Base-by-base conservation (phyloP, 768 basidiomycete genomes). In the Hericium alpestre region DNA sequence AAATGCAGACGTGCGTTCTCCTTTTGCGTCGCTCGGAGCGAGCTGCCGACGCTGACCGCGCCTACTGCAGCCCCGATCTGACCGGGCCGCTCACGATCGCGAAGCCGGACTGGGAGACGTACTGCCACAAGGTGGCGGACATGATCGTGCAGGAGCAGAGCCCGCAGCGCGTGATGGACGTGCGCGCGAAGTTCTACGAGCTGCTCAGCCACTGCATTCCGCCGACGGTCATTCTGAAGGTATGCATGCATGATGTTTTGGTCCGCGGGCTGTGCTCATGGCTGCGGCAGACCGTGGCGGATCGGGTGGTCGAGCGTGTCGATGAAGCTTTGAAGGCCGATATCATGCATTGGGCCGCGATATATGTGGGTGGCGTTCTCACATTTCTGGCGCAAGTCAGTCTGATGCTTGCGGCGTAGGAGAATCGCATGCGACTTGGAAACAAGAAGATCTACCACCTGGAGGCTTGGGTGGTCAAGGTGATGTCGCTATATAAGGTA, bases 31-130 rank as follows among this genome's bases (percentile, higher is more conserved):
- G 52, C 51, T 46, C 51, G 52, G 15, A 4, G 32, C 39, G 32
- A 53, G 32, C 32, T 32, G 32, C 32, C 9, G 32, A 32, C 32
- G 32, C 51, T 55, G 4, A 54, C 32, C 22, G 20, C 41, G 53
- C 23, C 8, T 57, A 39, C 43, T 51, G 12, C 64, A 92, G 90
- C 56, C 87, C 90, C n/a, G 89, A 93, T 68, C 76, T 95, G 40
- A 79, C 83, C 4, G 88, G 89, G 37, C 73, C 87, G 40, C 71
- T 93, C 56, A 77, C 79, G 38, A 92, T 95, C 56, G 92, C 93
- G 13, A 93, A 97, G 71, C 93, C 96, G n/a, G 96, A 99, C 66
- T 99, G 96, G 96, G 96, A 99, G 70, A 90, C 88, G 11, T 99
- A 96, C 67, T 96, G 94, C 63, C 77, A 85, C 63, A 92, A 93